Base-by-base conservation (phyloP, 495 filamentous ascomycete genomes). In the Immersiella caudata region DNA sequence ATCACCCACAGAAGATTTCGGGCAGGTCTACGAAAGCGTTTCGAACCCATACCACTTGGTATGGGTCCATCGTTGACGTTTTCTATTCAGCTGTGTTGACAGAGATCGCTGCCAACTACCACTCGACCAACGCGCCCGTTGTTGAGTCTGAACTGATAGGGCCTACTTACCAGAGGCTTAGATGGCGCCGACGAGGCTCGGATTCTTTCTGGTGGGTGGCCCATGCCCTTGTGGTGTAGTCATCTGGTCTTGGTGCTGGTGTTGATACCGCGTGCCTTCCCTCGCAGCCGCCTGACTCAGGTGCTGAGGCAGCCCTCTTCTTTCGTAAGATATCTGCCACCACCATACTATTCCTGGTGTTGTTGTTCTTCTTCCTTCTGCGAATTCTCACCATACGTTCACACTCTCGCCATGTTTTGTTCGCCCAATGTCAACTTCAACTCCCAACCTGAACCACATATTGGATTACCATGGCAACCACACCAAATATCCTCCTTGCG, bases 11-110 rank as follows among this genome's bases (percentile, higher is more conserved):
- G 40, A 12, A 36, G 33, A 12, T 18, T 5, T 46, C 40, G 9
- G 52, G 52, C 8, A 26, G 24, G 24, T n/a, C 52, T 55, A 55
- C n/a, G 52, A 55, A 55, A 27, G 27, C 27, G 49, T 36, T 65
- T 56, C 54, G 29, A 25, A n/a, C 52, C 25, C n/a, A 27, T 49
- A 64, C 21, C n/a, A 51, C 29, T 33, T 33, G 29, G 29, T 33
- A 33, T 8, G 8, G 29, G 29, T 33, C 29, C 29, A 33, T 33
- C 29, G 40, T 46, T 46, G 40, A 46, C 49, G 18, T 21, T 64
- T 64, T 54, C 52, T 55, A 55, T 22, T 55, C 24, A 26, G 52
- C 52, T 55, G 52, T 11, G 52, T 6, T 4, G 21, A 22, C 24
- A 9, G 8, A 22, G 52, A 33, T 33, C 52, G 24, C 8, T 2